Base-by-base conservation (phyloP, 345 rosid species). In the Moringa oleifera region DNA sequence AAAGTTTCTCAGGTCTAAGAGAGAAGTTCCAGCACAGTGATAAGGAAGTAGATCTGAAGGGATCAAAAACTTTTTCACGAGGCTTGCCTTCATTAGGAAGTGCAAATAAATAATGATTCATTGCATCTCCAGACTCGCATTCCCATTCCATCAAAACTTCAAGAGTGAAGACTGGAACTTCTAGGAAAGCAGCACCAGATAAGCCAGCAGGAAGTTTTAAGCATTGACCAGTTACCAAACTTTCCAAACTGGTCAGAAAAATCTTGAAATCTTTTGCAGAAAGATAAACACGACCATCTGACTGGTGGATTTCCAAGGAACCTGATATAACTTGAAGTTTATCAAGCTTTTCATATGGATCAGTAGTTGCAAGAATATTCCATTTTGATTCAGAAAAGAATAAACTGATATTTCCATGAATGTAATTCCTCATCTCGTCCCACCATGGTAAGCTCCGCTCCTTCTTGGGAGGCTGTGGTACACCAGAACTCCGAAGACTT, bases 371-470 rank as follows among this genome's bases (percentile, higher is more conserved):
- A 69, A 90, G 96, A 72, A 94, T 46, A 64, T 77, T 64, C 91
- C 92, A 88, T 45, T 76, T 73, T 47, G 89, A 77, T 71, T 90
- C 91, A 66, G 82, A 74, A 71, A 94, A 90, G 67, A 73, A 73
- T 56, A 94, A 71, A 55, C 83, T 65, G 59, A 83, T 74, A 68
- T 77, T 84, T 70, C 99, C 97, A 71, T 94, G 99, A 61, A 90
- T 77, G 75, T 90, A 94, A 71, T 94, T 85, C 74, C 99, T 86
- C 93, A 91, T 83, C 53, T 90, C 99, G 85, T 94, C 99, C 99
- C 99, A 94, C 99, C 99, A 94, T 0, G 99, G 97, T 61, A 94
- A 89, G 71, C 78, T 94, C 68, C 85, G 83, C 77, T 94, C 99
- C 54, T 86, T 94, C 77, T 94, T 94, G 22, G 81, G 75, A 23